Evolutionary conservation across 2,329 filamentous ascomycete genomes (phyloP).

Genomic region (Cladorrhinum sp.): DNA sequence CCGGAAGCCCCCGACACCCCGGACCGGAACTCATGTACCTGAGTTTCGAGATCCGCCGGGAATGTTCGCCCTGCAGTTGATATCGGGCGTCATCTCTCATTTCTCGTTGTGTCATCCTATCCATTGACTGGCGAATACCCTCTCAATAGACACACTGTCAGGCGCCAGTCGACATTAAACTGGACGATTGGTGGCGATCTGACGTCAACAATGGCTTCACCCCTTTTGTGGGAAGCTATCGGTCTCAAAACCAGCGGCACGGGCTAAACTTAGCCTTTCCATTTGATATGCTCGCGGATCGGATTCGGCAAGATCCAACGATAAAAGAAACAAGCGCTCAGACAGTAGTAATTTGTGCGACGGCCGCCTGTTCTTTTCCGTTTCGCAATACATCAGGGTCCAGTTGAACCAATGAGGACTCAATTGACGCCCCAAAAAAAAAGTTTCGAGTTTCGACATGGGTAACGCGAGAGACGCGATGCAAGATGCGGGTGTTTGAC

Average conservation of each 20-base stretch:
- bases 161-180: background rate
- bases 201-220: background rate
- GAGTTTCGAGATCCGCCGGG: background rate
- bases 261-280: constrained; percentile 4
- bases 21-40: background rate
- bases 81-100: background rate
- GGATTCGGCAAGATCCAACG: background rate
- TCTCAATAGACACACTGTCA: no score
- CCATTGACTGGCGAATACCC: background rate
- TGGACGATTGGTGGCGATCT: background rate
- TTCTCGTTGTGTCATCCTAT: background rate
- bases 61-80: background rate
- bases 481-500: constrained; percentile 14
- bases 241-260: background rate
- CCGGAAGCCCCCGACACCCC: background rate
- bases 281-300: background rate
- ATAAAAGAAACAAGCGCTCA: constrained; percentile 1
- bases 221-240: background rate
- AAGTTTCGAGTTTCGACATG: constrained; percentile 13
- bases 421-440: background rate
- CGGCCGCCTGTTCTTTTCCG: background rate
- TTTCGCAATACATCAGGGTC: background rate
- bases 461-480: constrained; percentile 24
- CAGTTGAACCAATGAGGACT: no score
- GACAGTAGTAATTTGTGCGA: constrained; percentile 5